Conservation (phyloP, 257 asterid genomes). For the Echites panduratus region DNA sequence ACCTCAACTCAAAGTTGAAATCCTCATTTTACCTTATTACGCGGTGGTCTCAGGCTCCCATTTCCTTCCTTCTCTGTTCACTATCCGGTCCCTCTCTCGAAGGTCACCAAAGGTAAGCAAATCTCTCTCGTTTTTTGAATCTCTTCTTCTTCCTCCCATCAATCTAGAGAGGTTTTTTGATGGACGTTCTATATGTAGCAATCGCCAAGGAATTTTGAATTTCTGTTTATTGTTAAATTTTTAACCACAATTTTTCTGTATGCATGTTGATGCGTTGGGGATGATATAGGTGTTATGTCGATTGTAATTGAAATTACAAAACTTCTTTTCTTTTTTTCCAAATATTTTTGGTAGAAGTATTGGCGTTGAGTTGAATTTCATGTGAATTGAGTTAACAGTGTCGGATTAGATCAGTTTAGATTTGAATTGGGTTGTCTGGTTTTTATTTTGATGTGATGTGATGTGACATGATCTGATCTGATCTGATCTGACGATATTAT, state of each 20-base stretch:
- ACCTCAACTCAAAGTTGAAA: constrained; percentile 17
- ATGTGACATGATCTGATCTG: neutral
- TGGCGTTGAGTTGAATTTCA: neutral
- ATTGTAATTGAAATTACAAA: neutral
- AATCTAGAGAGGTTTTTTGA: neutral
- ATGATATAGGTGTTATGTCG: neutral
- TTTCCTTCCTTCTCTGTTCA: neutral
- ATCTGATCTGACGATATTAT: constrained; percentile 20
- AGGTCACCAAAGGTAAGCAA: constrained; percentile 10
- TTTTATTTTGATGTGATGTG: too few species aligned
- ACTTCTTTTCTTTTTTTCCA: neutral
- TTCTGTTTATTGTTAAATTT: neutral
- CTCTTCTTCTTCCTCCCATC: neutral
- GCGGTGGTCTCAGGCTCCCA: constrained; percentile 35
- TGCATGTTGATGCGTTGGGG: neutral
- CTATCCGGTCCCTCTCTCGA: constrained; percentile 6
- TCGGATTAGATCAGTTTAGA: neutral
- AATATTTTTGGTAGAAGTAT: neutral
- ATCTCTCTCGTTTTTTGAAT: neutral
- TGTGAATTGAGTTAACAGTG: constrained; percentile 8
- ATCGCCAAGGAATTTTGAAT: neutral
- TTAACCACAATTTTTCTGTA: neutral
- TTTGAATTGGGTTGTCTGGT: neutral
- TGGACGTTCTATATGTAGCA: neutral
- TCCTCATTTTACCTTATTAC: constrained; percentile 7